A percentile compares a stretch with the other conserved stretches of the same genome.
Conservation (phyloP, 2,329 filamentous ascomycete genomes). For the Daldinia sp. region DNA sequence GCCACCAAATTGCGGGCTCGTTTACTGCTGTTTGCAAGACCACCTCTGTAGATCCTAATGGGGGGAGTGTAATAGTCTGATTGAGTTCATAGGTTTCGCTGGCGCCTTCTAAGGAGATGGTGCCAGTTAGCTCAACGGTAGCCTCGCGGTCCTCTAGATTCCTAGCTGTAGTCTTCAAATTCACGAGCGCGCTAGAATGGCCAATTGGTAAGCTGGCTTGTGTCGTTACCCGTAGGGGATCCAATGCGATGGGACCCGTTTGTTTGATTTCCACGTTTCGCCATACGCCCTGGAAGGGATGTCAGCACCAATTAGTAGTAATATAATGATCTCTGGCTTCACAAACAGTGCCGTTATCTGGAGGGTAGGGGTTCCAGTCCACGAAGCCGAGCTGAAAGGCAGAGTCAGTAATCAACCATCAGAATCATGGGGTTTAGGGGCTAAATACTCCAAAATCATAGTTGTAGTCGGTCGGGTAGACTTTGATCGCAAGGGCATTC, state of each 20-base stretch:
- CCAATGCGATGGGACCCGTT: conserved; percentile 64
- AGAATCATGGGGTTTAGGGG: neutral
- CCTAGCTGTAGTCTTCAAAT: conserved; percentile 54
- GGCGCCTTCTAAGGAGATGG: conserved; percentile 53
- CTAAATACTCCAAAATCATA: conserved; percentile 64
- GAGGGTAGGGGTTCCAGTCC: conserved; percentile 72
- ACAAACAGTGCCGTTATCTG: conserved; percentile 67
- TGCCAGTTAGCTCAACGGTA: conserved; percentile 53
- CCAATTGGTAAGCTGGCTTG: conserved; percentile 53
- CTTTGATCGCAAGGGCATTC: conserved; percentile 66
- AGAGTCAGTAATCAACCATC: neutral
- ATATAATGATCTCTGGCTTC: neutral
- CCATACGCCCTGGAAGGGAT: conserved; percentile 63
- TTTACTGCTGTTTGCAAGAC: conserved; percentile 54
- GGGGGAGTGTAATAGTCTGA: conserved; percentile 53
- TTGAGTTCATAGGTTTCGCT: conserved; percentile 47
- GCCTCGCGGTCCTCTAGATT: conserved; percentile 58
- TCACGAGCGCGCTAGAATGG: conserved; percentile 52
- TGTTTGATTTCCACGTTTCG: conserved; percentile 67
- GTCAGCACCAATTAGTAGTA: neutral
- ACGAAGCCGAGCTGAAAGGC: conserved; percentile 60
- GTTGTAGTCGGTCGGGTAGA: conserved; percentile 69
- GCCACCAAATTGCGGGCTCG: conserved; percentile 70
- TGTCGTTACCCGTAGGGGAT: conserved; percentile 59
- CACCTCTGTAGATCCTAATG: conserved; percentile 56